These are phyloP conservation scores for Pythium periplocum DNA, from an alignment of 352 stramenopile species.

Conservation along the genomic window DNA sequence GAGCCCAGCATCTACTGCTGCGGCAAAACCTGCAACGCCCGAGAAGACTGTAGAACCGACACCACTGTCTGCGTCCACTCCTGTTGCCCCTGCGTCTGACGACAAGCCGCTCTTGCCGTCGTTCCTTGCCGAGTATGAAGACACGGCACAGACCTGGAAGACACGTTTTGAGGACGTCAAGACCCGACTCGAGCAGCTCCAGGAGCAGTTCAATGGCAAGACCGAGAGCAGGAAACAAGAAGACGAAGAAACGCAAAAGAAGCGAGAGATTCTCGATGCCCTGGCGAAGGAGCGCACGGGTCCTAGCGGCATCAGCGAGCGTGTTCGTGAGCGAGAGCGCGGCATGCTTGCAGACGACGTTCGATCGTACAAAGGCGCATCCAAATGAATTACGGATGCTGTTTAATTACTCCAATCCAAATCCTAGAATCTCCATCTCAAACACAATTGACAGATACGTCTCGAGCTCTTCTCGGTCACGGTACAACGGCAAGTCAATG, in stretches of 20 bases:
- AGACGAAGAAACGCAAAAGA: slow-evolving; percentile 1
- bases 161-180: slow-evolving; percentile 5
- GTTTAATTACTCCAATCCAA: slow-evolving; percentile 54
- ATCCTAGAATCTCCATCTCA: slow-evolving; percentile 84
- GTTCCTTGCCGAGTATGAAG: slow-evolving; percentile 11
- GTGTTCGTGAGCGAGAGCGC: slow-evolving; percentile 41
- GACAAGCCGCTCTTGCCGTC: slow-evolving; percentile 1
- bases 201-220: background rate
- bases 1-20: slow-evolving; percentile 5
- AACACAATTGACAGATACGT: slow-evolving; percentile 79
- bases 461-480: slow-evolving; percentile 79
- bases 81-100: background rate
- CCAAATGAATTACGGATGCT: slow-evolving; percentile 3
- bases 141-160: slow-evolving; percentile 8
- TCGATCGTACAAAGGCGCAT: slow-evolving; percentile 30
- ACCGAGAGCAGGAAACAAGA: background rate
- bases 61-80: background rate
- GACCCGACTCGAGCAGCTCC: slow-evolving; percentile 2
- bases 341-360: slow-evolving; percentile 45
- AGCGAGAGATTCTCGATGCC: slow-evolving; percentile 5
- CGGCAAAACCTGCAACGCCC: background rate
- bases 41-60: no score
- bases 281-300: slow-evolving; percentile 10
- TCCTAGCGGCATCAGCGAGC: slow-evolving; percentile 38
- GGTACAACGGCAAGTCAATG: slow-evolving; percentile 80